A percentile compares a stretch with the other conserved stretches of the same genome.
phyloP scores from a whole-genome alignment of 257 asterid genomes.

The Verbascum thapsus region DNA sequence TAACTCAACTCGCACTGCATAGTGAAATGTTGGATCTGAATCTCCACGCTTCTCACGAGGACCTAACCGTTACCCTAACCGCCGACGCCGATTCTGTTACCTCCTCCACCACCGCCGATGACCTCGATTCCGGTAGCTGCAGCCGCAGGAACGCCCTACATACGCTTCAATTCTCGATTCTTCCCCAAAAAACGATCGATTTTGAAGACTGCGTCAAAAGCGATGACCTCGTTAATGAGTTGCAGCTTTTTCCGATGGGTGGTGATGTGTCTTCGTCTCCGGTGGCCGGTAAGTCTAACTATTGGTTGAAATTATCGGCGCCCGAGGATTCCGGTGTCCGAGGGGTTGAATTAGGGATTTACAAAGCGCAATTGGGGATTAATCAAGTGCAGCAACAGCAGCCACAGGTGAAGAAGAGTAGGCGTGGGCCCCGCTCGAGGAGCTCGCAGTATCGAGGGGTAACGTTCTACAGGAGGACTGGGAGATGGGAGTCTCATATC shows the following conservation, averaged over 20 bases:
- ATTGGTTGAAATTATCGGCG: slow-evolving; percentile 53
- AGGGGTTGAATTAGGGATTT: slow-evolving; percentile 21
- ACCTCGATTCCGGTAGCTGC: slow-evolving; percentile 38
- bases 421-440: slow-evolving; percentile 96
- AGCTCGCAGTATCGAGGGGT: slow-evolving; percentile 99
- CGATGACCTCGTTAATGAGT: slow-evolving; percentile 26
- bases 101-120: slow-evolving; percentile 34
- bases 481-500: slow-evolving; percentile 98
- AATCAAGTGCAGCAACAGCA: too few relatives aligned
- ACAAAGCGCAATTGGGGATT: slow-evolving; percentile 7
- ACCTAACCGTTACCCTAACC: slow-evolving; percentile 24
- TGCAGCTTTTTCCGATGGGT: slow-evolving; percentile 46
- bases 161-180: slow-evolving; percentile 54
- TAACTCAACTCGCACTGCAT: slow-evolving; percentile 9
- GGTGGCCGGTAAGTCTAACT: slow-evolving; percentile 22
- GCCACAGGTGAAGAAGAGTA: slow-evolving; percentile 65
- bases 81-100: slow-evolving; percentile 38
- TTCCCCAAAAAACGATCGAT: slow-evolving; percentile 28
- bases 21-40: slow-evolving; percentile 59
- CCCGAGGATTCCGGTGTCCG: slow-evolving; percentile 22
- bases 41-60: slow-evolving; percentile 29
- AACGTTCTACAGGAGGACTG: slow-evolving; percentile 92
- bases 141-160: slow-evolving; percentile 20
- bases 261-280: slow-evolving; percentile 19
- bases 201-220: slow-evolving; percentile 26